Percentiles rank a stretch among this genome's conserved stretches.
phyloP scores from a whole-genome alignment of 768 basidiomycete species.

The Suillus americanus region DNA sequence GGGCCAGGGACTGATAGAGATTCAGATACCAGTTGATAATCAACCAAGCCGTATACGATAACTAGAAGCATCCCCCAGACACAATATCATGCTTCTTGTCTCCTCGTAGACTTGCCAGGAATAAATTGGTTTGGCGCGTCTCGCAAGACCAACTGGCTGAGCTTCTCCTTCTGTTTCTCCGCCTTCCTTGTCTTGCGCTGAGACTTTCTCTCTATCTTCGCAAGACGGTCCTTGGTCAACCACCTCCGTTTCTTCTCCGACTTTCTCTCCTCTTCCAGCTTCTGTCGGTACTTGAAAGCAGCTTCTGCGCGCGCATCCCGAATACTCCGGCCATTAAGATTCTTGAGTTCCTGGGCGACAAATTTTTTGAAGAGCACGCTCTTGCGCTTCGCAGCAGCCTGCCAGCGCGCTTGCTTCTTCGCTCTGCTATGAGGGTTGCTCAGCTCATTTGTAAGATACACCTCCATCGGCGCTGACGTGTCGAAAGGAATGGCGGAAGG shows the following conservation, averaged over 20 bases:
- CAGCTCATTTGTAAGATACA: conserved; percentile 65
- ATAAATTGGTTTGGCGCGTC: conserved; percentile 62
- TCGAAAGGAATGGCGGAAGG: conserved; percentile 44
- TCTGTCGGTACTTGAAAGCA: conserved; percentile 68
- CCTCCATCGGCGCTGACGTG: conserved; percentile 60
- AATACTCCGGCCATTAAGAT: conserved; percentile 58
- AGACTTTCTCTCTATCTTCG: conserved; percentile 33
- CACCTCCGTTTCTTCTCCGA: conserved; percentile 60
- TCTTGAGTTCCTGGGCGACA: conserved; percentile 50
- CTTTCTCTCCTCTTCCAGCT: conserved; percentile 55
- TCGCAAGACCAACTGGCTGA: conserved; percentile 48
- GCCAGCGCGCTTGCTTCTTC: conserved; percentile 79
- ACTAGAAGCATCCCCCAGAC: background rate
- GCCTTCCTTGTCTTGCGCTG: conserved; percentile 44
- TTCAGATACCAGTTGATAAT: background rate
- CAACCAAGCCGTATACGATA: background rate
- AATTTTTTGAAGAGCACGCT: conserved; percentile 52
- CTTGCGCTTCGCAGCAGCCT: conserved; percentile 49
- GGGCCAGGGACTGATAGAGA: no score
- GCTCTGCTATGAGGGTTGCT: conserved; percentile 82
- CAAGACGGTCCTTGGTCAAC: conserved; percentile 39
- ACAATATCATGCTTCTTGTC: conserved; percentile 1
- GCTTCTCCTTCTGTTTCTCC: conserved; percentile 52
- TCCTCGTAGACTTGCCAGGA: conserved; percentile 31
- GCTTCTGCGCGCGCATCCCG: conserved; percentile 73